Evolutionary conservation across 2,329 filamentous ascomycete species (phyloP), one percentile per base, ranked within the genome.

Genomic region (Calonectria hongkongensis): DNA sequence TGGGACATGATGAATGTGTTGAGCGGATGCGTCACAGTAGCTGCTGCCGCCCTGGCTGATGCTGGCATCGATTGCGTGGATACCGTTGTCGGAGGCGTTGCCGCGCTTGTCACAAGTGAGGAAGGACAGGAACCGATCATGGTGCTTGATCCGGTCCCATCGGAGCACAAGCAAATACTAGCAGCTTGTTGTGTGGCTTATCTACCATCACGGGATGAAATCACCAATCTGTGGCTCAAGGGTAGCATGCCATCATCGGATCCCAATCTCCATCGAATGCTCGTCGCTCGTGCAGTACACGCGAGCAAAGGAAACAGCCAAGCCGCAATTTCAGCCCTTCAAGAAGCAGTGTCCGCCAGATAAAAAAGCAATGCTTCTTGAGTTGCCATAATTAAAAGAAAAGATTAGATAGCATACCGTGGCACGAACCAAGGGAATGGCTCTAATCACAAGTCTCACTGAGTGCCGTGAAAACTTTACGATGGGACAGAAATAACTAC

Each of bases 31-130:
- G 95, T 99, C 78, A 98, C 95, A 0, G 96, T 97, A 68, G 95
- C 96, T 12, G 96, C 95, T 68, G 96, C 96, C 12, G 97, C 97
- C 16, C 92, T 99, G 81, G 94, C 94, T 3, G 97, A 99, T 85
- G 97, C 97, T 1, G 95, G 95, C 10, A 98, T 99, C 73, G 97
- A 99, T 82, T 98, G 95, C 81, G 93, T 98, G 60, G 97, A 98
- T 85, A 90, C 96, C 39, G 93, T 98, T 21, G 91, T 94, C 36
- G 97, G 96, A 12, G 97, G 97, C 33, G 95, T 98, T 48, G 95
- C 96, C 36, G 96, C 95, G 4, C 84, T 98, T 60, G 92, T 97
- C 16, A 82, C 84, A 75, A 74, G 78, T 2, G 80, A 82, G 73
- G 78, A 82, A 64, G 77, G 79, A 30, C 77, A 81, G 27, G 81